phyloP scores from a whole-genome alignment of 2,329 filamentous ascomycete genomes.

The Metarhizium anisopliae region DNA sequence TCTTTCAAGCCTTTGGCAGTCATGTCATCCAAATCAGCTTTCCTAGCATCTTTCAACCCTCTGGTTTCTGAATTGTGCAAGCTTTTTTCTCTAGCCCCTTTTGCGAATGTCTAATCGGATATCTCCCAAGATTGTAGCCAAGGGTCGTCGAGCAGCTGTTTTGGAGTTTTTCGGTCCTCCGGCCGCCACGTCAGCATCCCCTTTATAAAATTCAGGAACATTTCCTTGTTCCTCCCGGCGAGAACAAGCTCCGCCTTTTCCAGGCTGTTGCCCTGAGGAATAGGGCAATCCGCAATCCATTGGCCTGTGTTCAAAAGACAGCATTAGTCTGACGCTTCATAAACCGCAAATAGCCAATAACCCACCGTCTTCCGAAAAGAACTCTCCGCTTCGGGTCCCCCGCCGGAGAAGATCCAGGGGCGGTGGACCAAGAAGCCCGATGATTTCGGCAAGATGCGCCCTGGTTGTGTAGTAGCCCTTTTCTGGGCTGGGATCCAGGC shows the following conservation, averaged over 20 bases:
- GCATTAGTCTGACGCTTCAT: not conserved
- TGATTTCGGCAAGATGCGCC: slow-evolving; percentile 15
- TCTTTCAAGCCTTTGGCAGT: no score
- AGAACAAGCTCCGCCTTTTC: not conserved
- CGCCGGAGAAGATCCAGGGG: slow-evolving; percentile 7
- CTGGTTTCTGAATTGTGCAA: not conserved
- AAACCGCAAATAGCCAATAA: not conserved
- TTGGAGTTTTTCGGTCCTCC: not conserved
- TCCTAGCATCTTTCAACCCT: not conserved
- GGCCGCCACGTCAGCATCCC: not conserved
- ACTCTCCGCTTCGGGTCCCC: not conserved
- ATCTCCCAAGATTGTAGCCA: not conserved
- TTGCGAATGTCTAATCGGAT: not conserved
- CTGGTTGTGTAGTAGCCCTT: slow-evolving; percentile 10
- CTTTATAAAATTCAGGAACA: not conserved
- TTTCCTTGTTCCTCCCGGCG: not conserved
- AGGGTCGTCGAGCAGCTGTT: not conserved
- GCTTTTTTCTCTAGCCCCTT: no score
- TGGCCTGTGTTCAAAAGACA: not conserved
- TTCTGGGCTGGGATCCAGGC: slow-evolving; percentile 3
- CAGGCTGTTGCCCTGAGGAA: not conserved
- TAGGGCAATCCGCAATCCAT: not conserved
- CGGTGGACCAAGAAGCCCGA: slow-evolving; percentile 13
- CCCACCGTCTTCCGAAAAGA: not conserved
- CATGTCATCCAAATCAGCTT: no score